Evolutionary conservation across 805 yeast species (phyloP).

Genomic region (Candida corydali): DNA sequence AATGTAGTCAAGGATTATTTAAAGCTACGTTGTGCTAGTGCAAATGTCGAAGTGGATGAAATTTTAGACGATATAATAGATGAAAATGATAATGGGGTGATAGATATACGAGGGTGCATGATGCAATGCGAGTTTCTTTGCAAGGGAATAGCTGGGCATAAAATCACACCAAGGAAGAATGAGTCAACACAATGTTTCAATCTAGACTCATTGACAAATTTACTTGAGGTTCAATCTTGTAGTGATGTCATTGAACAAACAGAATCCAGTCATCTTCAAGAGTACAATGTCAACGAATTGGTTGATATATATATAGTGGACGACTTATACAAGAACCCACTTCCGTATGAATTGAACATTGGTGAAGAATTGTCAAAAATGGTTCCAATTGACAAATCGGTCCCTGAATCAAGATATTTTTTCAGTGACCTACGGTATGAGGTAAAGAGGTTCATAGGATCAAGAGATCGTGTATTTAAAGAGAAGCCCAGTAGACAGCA

Average conservation of each 20-base stretch:
- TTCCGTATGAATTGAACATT: constrained; percentile 38
- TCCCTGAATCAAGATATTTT: constrained; percentile 7
- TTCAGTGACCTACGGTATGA: constrained; percentile 12
- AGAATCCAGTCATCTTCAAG: constrained; percentile 24
- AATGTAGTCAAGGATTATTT: constrained; percentile 32
- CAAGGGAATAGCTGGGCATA: constrained; percentile 5
- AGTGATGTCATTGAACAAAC: constrained; percentile 26
- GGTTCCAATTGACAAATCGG: background rate
- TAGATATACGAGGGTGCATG: constrained; percentile 47
- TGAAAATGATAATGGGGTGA: constrained; percentile 13
- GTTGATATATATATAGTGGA: constrained; percentile 29
- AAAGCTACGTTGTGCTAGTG: constrained; percentile 33
- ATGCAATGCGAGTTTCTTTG: constrained; percentile 43
- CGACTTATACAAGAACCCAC: constrained; percentile 24
- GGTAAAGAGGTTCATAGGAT: constrained; percentile 22
- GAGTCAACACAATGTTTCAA: background rate
- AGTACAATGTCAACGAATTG: constrained; percentile 29
- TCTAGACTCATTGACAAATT: constrained; percentile 6
- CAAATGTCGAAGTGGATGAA: constrained; percentile 30
- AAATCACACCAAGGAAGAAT: background rate
- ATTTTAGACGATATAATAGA: constrained; percentile 24
- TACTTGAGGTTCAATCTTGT: constrained; percentile 22
- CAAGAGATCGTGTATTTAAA: constrained; percentile 26
- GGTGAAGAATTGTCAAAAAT: constrained; percentile 16
- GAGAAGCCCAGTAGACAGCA: constrained; percentile 5